Percentiles rank a stretch among this genome's conserved stretches.
phyloP scores from a whole-genome alignment of 306 rosid species.

The Fragaria iinumae region DNA sequence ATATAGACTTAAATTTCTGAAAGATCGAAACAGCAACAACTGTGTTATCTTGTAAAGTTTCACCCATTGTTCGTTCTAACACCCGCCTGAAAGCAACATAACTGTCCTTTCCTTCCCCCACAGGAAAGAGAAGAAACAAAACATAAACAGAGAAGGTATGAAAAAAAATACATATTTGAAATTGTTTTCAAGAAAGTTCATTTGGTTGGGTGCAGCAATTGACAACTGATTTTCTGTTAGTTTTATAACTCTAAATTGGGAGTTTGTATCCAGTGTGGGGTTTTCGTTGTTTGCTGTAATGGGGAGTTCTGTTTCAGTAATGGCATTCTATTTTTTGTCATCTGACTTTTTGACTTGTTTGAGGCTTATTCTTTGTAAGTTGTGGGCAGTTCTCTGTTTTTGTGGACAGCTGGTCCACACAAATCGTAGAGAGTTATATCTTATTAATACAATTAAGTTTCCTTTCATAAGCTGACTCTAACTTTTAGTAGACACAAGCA shows the following conservation, averaged over 20 bases:
- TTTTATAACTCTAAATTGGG: not conserved
- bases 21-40: conserved; percentile 9
- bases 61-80: not conserved
- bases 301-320: not conserved
- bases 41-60: not conserved
- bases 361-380: not conserved
- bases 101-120: not conserved
- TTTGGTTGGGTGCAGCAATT: not conserved
- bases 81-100: not conserved
- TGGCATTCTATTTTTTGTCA: not conserved
- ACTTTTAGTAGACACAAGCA: not conserved
- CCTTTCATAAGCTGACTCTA: not conserved
- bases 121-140: not conserved
- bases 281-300: not conserved
- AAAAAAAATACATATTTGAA: not conserved
- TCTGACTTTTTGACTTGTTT: not conserved
- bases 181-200: not conserved
- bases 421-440: not conserved
- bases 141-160: not conserved
- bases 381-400: not conserved
- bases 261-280: not conserved
- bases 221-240: not conserved
- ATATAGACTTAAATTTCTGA: not conserved
- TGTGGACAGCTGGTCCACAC: not conserved
- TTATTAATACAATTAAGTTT: not conserved